Percentiles rank a stretch among this genome's conserved stretches.
phyloP scores from a whole-genome alignment of 169 alveolate species.

The Eimeria sp. region DNA sequence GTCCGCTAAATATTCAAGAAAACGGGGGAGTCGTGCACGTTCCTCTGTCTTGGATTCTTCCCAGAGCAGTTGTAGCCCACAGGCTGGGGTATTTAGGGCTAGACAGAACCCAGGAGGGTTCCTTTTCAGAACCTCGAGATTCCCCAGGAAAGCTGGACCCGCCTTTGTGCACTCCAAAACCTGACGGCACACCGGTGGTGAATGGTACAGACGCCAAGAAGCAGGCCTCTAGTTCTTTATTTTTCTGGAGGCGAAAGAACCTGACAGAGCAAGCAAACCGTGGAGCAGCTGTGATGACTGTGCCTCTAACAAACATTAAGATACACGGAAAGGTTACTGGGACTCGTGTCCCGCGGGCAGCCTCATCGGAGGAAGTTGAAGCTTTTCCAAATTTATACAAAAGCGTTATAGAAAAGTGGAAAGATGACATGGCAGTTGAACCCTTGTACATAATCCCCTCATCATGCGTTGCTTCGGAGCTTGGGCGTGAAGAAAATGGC shows the following conservation, averaged over 20 bases:
- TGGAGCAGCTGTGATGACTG: conserved; percentile 15
- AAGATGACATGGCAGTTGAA: conserved; percentile 50
- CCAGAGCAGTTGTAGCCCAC: conserved; percentile 63
- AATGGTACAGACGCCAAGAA: background rate
- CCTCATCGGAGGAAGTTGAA: background rate
- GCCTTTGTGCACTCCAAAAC: background rate
- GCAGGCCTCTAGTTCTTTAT: background rate
- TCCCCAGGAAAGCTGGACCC: conserved; percentile 4
- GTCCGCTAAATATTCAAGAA: conserved; percentile 10
- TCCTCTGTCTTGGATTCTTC: conserved; percentile 76
- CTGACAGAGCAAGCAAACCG: background rate
- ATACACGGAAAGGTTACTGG: conserved; percentile 2
- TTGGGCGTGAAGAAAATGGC: background rate
- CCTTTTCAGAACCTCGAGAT: background rate
- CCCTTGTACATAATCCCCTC: conserved; percentile 54
- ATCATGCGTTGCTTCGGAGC: background rate
- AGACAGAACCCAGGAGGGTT: background rate
- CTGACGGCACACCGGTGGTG: background rate
- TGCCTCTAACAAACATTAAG: conserved; percentile 27
- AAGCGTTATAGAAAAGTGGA: conserved; percentile 1
- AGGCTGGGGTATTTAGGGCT: conserved; percentile 23
- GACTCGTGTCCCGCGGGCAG: background rate
- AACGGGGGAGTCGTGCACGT: conserved; percentile 59
- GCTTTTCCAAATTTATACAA: background rate
- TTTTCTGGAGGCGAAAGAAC: conserved; percentile 23